Percentiles rank a stretch among this genome's conserved stretches.
phyloP scores from a whole-genome alignment of 305 asterid species.

The Stenogyne calaminthoides region DNA sequence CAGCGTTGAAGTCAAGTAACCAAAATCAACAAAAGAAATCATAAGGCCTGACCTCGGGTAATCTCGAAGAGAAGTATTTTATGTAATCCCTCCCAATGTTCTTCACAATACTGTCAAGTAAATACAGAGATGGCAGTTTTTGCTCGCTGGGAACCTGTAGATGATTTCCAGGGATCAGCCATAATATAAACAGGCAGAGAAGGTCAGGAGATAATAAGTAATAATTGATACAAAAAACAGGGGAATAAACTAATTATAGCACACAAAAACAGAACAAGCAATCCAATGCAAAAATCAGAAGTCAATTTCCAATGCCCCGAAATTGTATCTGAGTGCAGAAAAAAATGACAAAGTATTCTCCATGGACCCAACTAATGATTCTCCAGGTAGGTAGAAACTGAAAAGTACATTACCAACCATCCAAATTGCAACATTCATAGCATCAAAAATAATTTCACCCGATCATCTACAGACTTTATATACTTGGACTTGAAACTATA shows the following conservation, averaged over 20 bases:
- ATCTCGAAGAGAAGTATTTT: slow-evolving; percentile 71
- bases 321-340: slow-evolving; percentile 1
- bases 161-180: slow-evolving; percentile 40
- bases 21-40: slow-evolving; percentile 18
- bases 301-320: background rate
- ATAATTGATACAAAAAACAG: slow-evolving; percentile 4
- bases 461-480: background rate
- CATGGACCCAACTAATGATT: slow-evolving; percentile 2
- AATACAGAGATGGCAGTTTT: slow-evolving; percentile 92
- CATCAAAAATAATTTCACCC: background rate
- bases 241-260: slow-evolving; percentile 3
- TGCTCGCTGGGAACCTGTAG: slow-evolving; percentile 90
- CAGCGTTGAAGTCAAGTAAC: slow-evolving; percentile 1
- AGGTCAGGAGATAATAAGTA: background rate
- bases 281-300: slow-evolving; percentile 26
- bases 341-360: background rate
- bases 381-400: slow-evolving; percentile 18
- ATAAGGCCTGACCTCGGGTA: slow-evolving; percentile 83
- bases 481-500: background rate
- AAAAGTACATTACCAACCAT: slow-evolving; percentile 14
- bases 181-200: slow-evolving; percentile 25
- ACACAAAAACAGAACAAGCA: background rate
- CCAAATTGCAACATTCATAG: background rate
- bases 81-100: slow-evolving; percentile 97
- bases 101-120: slow-evolving; percentile 98